Evolutionary conservation across 495 filamentous ascomycete genomes (phyloP), one percentile per base, ranked within the genome.

Genomic region (Aspergillus nanangensis): DNA sequence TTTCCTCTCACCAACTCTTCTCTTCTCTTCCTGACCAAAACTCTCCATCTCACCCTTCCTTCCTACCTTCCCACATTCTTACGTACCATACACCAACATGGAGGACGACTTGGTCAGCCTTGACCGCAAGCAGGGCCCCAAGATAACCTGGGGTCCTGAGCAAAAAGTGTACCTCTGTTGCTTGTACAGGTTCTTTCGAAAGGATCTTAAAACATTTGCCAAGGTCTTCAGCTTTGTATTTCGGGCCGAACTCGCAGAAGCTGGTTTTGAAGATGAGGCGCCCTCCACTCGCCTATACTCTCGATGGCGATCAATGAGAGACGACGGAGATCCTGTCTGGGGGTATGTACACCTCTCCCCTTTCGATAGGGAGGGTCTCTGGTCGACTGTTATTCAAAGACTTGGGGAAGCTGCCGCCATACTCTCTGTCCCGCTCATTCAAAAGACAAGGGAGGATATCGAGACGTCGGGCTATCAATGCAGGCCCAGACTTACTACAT

Each of bases 111-210:
- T n/a, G n/a, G n/a, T n/a, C n/a, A n/a, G n/a, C n/a, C n/a, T n/a
- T n/a, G n/a, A n/a, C n/a, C n/a, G n/a, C n/a, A n/a, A n/a, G n/a
- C n/a, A n/a, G 25, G 25, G 22, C 7, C 45, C 44, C 0, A 48
- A 52, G 1, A 39, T 57, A 18, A 36, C 24, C 4, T 68, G 64
- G 64, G 47, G 43, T 4, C n/a, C 36, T 3, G 41, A 55, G 7
- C 47, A 58, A 23, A 42, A 58, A 4, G n/a, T 56, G 8, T 25
- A 61, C 0, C 44, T 69, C 8, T 69, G 66, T 19, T 64, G 56
- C 13, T 14, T 63, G 3, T 54, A 45, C 15, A 47, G 58, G 4
- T 69, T 65, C 23, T 70, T 61, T 22, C 7, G 37, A 1, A 38
- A 27, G 10, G 50, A 53, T 7, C 11, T 25, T 1, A 29, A 38